Percentiles rank a stretch among this genome's conserved stretches.
Conservation (phyloP, 805 yeast genomes). For the Pichia cabralensis region DNA sequence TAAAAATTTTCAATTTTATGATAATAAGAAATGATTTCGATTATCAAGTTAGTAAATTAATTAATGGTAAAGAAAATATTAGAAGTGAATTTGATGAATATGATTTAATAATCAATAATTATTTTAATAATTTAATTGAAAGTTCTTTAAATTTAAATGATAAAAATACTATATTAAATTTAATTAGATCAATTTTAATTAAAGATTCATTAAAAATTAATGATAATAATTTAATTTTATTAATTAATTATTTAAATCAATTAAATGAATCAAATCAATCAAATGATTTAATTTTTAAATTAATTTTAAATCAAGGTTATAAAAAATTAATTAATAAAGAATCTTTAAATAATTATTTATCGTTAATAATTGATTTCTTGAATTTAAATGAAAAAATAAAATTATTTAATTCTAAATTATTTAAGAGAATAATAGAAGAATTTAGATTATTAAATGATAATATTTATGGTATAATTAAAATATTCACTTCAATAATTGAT, state of each 20-base stretch:
- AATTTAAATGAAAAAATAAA: slow-evolving; percentile 11
- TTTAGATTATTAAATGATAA: slow-evolving; percentile 26
- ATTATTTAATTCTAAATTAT: slow-evolving; percentile 18
- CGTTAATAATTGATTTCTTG: slow-evolving; percentile 22
- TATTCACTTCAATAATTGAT: slow-evolving; percentile 10
- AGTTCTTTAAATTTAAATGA: slow-evolving; percentile 14
- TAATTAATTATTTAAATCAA: slow-evolving; percentile 18
- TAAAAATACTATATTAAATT: slow-evolving; percentile 18
- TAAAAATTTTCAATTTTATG: slow-evolving; percentile 24
- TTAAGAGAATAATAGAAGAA: slow-evolving; percentile 24
- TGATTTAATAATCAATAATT: slow-evolving; percentile 12
- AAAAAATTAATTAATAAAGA: slow-evolving; percentile 12
- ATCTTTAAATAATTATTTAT: slow-evolving; percentile 23
- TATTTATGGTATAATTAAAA: slow-evolving; percentile 26
- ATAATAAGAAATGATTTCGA: slow-evolving; percentile 26
- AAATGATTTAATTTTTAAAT: slow-evolving; percentile 15
- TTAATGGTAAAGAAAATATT: slow-evolving; percentile 7
- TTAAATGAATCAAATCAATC: slow-evolving; percentile 7
- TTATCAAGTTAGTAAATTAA: background rate
- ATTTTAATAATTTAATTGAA: slow-evolving; percentile 17
- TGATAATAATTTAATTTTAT: slow-evolving; percentile 15
- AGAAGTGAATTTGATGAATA: slow-evolving; percentile 4
- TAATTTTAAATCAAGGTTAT: slow-evolving; percentile 24
- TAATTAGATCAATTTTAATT: slow-evolving; percentile 22
- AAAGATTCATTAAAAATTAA: slow-evolving; percentile 21